phyloP scores from a whole-genome alignment of 441 rosid species.

The Arabidopsis hybrid region DNA sequence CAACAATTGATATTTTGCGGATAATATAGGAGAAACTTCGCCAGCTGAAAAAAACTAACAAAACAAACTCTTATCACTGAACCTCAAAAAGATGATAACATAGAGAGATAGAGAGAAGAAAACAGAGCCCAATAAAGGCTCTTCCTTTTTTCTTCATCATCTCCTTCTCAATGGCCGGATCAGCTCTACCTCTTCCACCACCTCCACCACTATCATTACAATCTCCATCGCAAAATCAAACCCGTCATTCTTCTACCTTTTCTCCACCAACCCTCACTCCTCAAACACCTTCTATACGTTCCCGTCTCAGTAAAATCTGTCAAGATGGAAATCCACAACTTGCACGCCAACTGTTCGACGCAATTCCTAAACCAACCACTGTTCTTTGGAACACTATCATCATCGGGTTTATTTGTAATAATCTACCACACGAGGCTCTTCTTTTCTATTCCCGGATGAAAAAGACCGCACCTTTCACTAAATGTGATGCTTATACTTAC shows the following conservation, averaged over 20 bases:
- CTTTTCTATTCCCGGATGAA: constrained; percentile 72
- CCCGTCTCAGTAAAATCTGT: constrained; percentile 76
- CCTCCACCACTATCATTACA: constrained; percentile 46
- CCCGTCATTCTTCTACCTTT: constrained; percentile 37
- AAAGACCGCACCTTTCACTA: constrained; percentile 54
- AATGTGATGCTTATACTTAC: constrained; percentile 78
- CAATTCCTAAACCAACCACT: constrained; percentile 77
- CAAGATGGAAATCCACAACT: constrained; percentile 77
- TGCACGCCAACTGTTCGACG: constrained; percentile 85
- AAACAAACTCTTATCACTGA: constrained; percentile 37
- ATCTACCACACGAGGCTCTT: constrained; percentile 75
- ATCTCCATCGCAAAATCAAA: constrained; percentile 36
- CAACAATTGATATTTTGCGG: not conserved
- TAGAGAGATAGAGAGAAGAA: not conserved
- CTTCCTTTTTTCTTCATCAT: constrained; percentile 23
- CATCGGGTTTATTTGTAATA: constrained; percentile 81
- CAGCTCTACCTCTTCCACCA: constrained; percentile 57
- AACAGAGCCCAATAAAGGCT: constrained; percentile 32
- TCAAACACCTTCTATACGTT: constrained; percentile 72
- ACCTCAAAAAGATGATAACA: constrained; percentile 30
- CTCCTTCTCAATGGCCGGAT: constrained; percentile 49
- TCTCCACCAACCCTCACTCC: constrained; percentile 54
- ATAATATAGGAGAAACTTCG: not conserved
- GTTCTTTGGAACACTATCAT: constrained; percentile 86
- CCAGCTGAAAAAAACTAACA: not conserved